Evolutionary conservation across 208 protist genomes (phyloP).

Genomic region (Leptomonas seymouri): DNA sequence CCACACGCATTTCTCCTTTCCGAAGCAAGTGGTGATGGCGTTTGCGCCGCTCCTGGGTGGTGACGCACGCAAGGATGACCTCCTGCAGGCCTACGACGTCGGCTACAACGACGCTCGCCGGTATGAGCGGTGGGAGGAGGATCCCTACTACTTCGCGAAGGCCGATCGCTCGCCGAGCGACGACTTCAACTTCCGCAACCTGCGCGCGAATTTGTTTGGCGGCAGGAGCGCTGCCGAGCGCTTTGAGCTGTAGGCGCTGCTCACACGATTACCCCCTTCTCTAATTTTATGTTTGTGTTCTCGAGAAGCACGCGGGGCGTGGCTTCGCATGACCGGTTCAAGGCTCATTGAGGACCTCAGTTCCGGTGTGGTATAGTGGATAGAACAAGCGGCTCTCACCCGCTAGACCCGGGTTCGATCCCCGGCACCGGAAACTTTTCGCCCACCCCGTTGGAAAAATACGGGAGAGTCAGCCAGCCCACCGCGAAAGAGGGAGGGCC

Average conservation of each 20-base stretch:
- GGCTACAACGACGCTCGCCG: slow-evolving; percentile 87
- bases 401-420: slow-evolving; percentile 94
- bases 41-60: slow-evolving; percentile 72
- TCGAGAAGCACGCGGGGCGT: too few species aligned
- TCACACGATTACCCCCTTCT: neutral
- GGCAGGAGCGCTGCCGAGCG: slow-evolving; percentile 61
- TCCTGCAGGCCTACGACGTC: slow-evolving; percentile 84
- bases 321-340: neutral
- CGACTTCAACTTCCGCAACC: slow-evolving; percentile 81
- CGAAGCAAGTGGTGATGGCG: slow-evolving; percentile 68
- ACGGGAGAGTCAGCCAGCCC: neutral
- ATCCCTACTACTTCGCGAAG: slow-evolving; percentile 90
- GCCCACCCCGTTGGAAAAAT: neutral
- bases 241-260: slow-evolving; percentile 66
- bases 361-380: slow-evolving; percentile 93
- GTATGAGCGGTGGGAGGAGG: slow-evolving; percentile 92
- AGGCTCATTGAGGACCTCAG: neutral
- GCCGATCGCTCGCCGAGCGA: slow-evolving; percentile 79
- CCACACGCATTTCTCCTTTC: slow-evolving; percentile 84
- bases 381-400: slow-evolving; percentile 95
- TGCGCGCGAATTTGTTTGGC: slow-evolving; percentile 84
- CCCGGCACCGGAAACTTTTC: slow-evolving; percentile 89
- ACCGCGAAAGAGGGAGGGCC: neutral
- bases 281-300: neutral
- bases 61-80: slow-evolving; percentile 47